Evolutionary conservation across 2,329 filamentous ascomycete species (phyloP).

Genomic region (Chaetomiaceae sp.): DNA sequence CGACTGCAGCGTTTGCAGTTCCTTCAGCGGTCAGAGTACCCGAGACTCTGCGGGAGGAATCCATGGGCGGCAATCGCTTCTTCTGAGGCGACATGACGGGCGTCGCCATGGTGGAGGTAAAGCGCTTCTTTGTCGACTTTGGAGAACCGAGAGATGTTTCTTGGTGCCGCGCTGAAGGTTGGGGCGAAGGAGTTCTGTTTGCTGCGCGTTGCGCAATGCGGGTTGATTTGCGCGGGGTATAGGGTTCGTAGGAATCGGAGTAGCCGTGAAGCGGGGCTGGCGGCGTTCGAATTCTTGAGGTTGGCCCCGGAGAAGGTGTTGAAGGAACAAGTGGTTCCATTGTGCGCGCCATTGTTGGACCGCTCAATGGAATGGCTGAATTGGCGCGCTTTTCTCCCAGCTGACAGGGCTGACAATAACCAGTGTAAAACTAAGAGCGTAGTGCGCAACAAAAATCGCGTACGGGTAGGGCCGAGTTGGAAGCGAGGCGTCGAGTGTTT

Average conservation of each 20-base stretch:
- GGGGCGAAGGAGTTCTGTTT: constrained; percentile 54
- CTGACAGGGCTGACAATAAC: neutral
- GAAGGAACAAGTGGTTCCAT: constrained; percentile 40
- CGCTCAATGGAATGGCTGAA: neutral
- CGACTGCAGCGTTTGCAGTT: constrained; percentile 40
- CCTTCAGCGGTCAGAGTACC: constrained; percentile 42
- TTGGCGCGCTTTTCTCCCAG: neutral
- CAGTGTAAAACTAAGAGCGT: neutral
- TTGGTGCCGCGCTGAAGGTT: constrained; percentile 27
- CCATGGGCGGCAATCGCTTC: constrained; percentile 45
- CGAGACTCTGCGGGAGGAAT: constrained; percentile 45
- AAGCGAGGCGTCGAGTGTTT: constrained; percentile 1
- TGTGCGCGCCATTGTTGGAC: constrained; percentile 18
- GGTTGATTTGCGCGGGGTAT: constrained; percentile 64
- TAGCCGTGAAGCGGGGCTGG: constrained; percentile 64
- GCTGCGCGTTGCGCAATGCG: constrained; percentile 55
- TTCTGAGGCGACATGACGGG: constrained; percentile 48
- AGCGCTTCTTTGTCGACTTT: constrained; percentile 24
- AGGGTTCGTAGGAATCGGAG: constrained; percentile 67
- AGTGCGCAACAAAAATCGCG: neutral
- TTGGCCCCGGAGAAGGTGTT: constrained; percentile 52
- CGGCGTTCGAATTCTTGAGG: constrained; percentile 58
- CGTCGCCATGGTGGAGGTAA: constrained; percentile 34
- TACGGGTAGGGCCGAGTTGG: neutral
- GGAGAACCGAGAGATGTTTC: constrained; percentile 29